Evolutionary conservation across 2,329 filamentous ascomycete species (phyloP).

Genomic region (Akanthomyces muscarius): DNA sequence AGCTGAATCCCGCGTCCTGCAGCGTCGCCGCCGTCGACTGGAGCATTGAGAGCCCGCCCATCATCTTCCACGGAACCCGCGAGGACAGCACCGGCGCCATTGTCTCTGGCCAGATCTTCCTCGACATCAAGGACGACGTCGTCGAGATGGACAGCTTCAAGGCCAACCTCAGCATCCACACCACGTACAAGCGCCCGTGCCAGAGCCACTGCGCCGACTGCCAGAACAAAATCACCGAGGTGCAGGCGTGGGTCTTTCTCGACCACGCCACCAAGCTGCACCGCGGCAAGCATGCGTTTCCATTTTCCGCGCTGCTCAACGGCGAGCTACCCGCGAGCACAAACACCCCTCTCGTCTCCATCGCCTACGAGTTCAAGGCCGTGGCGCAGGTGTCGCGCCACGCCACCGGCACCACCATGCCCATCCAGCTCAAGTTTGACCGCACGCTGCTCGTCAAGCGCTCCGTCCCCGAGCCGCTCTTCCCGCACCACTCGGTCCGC

Average conservation of each 20-base stretch:
- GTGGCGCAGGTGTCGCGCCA: slow-evolving; percentile 54
- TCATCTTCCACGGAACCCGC: slow-evolving; percentile 75
- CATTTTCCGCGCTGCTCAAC: slow-evolving; percentile 81
- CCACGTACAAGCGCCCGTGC: slow-evolving; percentile 78
- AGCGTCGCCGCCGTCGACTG: slow-evolving; percentile 44
- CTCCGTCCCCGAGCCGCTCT: slow-evolving; percentile 67
- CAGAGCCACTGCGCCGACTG: slow-evolving; percentile 75
- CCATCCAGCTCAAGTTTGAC: slow-evolving; percentile 53
- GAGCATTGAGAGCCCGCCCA: slow-evolving; percentile 79
- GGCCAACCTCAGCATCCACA: slow-evolving; percentile 66
- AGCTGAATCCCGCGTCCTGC: slow-evolving; percentile 25
- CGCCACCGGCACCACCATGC: slow-evolving; percentile 27
- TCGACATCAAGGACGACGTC: slow-evolving; percentile 64
- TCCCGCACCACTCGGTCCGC: slow-evolving; percentile 83
- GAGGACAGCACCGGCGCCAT: slow-evolving; percentile 77
- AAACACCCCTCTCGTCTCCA: slow-evolving; percentile 65
- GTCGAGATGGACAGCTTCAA: slow-evolving; percentile 68
- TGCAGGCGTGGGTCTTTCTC: slow-evolving; percentile 78
- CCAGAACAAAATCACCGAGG: slow-evolving; percentile 63
- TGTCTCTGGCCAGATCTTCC: slow-evolving; percentile 75
- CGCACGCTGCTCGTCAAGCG: slow-evolving; percentile 71
- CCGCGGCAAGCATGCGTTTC: slow-evolving; percentile 67
- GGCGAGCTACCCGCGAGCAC: slow-evolving; percentile 83
- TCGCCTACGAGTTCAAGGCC: slow-evolving; percentile 76
- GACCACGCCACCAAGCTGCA: slow-evolving; percentile 48